Evolutionary conservation across 257 asterid genomes (phyloP), one percentile per base, ranked within the genome.

Genomic region (Nicotiana undulata): DNA sequence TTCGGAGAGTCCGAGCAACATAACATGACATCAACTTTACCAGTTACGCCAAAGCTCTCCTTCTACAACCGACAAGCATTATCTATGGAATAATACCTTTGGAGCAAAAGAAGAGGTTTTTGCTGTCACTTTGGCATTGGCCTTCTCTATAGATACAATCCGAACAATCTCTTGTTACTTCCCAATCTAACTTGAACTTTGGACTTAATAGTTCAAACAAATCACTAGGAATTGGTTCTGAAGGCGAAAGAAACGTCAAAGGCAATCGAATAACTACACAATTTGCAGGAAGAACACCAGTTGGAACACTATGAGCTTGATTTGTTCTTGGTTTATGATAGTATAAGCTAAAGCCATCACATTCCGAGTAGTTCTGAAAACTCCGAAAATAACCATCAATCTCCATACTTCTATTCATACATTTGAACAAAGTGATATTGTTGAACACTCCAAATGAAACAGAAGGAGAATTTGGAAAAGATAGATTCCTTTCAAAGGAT

Each of bases 131-230:
- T 74, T 15, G 61, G 0, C 79, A 74, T 74, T 74, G 79, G 15
- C 79, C 79, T 49, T 74, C 61, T 8, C 61, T 74, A 49, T 74
- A 74, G 5, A 49, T 3, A 74, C 79, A 74, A 59, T 74, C 16
- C 0, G 44, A 74, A 74, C 79, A 74, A 49, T 24, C 61, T 74
- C 51, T 49, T 44, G 79, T 49, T 0, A 74, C 79, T 7, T 74
- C 79, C 79, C 79, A 74, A 74, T 74, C 79, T 10, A 74, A 74
- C 51, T 59, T 74, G 44, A 74, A 74, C 26, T 74, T 74, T 24
- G 60, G 49, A 74, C 5, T 74, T 29, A 74, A 74, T 24, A 74
- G 3, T 3, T 24, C 79, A 26, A 74, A 74, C 79, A 74, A 74
- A 74, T 74, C 61, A 74, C 4, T 15, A 49, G 79, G 17, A 24